Conservation (phyloP, 345 rosid species). For the Psidium friedrichsthalianum region DNA sequence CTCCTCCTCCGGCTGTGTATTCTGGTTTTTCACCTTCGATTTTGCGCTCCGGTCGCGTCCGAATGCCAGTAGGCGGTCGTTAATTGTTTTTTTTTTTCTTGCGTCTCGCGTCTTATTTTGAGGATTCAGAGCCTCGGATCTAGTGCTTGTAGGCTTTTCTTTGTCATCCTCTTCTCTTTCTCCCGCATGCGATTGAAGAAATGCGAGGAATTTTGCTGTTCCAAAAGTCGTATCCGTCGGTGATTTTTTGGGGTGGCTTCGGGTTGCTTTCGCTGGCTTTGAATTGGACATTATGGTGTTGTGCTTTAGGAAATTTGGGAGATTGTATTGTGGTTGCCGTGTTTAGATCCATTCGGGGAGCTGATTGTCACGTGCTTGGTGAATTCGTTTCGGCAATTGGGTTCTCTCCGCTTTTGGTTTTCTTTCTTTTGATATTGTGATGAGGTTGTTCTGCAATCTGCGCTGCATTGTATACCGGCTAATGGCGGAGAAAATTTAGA, state of each 20-base stretch:
- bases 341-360: neutral
- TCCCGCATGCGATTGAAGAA: neutral
- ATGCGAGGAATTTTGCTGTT: neutral
- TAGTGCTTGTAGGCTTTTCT: neutral
- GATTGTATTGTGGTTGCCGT: neutral
- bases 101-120: no score
- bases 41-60: neutral
- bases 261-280: neutral
- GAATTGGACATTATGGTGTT: neutral
- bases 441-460: neutral
- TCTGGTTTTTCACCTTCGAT: neutral
- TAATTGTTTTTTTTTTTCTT: no score
- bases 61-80: neutral
- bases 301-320: neutral
- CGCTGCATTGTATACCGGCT: neutral
- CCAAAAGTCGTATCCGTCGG: neutral
- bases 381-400: neutral
- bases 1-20: neutral
- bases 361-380: neutral
- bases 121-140: neutral
- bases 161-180: neutral
- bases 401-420: neutral
- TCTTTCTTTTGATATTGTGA: neutral
- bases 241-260: neutral
- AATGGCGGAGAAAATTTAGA: neutral